Evolutionary conservation across 176 grass and related monocot species (phyloP), one percentile per base, ranked within the genome.

Genomic region (Zoysia pacifica): DNA sequence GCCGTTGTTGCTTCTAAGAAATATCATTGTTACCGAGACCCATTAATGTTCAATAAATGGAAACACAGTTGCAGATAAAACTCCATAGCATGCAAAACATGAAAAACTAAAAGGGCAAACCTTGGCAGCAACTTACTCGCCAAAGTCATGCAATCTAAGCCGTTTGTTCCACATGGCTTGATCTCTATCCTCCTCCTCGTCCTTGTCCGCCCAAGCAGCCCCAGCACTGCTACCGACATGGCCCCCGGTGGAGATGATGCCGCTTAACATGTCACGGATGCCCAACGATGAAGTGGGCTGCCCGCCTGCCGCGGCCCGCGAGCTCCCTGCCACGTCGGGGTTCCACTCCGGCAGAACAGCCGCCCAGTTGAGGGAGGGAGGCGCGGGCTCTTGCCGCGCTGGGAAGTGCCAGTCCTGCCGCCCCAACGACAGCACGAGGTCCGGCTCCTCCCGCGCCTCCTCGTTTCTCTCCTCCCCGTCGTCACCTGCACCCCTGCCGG

Each of bases 141-240:
- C 82, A 61, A 83, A 87, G 53, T 72, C 77, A 11, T 83, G 73
- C 66, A 97, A 87, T 90, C 83, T 97, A 38, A 90, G 82, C 35
- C 91, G 87, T 65, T 97, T 97, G 85, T 94, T 88, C 73, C 89
- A 87, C 35, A 86, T 55, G 61, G 28, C 28, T 28, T 28, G 28
- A 0, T 93, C 94, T 48, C 84, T 80, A 18, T 84, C 82, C 38
- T 79, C 76, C 15, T 73, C 83, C 48, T 40, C n/a, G n/a, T n/a
- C 70, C 11, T 61, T 62, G 5, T 43, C 74, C 46, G 62, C 82
- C 72, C 63, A 71, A 19, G 13, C 72, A 6, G 7, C 54, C 18
- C 68, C 65, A 15, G n/a, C 10, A 67, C 59, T 16, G 5, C 15
- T 20, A 54, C 28, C 49, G 9, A 48, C 58, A 55, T 37, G 69